Base-by-base conservation (phyloP, 768 basidiomycete genomes). In the Lactarius hengduanensis region DNA sequence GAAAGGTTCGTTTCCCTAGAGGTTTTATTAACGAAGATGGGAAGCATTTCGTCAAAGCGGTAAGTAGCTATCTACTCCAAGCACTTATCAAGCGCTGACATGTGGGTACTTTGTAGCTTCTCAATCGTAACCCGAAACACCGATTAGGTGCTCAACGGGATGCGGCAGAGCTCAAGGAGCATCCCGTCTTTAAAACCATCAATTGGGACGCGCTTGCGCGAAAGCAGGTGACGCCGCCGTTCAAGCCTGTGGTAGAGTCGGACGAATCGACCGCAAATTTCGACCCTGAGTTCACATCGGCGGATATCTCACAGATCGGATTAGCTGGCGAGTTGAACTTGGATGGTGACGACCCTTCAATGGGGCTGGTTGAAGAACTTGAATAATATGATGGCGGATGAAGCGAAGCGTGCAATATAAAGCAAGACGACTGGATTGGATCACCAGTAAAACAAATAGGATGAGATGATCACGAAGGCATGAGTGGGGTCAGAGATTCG, bases 31-130 rank as follows among this genome's bases (percentile, higher is more conserved):
- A 89, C 67, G 97, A 99, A 73, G 96, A 98, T 57, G 97, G 97
- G 57, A 99, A 99, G 79, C 91, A 96, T 79, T 99, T 98, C 71
- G 97, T 99, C 73, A 98, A 98, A 79, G 94, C 93, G 69, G 96
- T 98, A 71, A 80, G 93, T 86, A 38, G 13, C 32, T 54, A 4
- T 40, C 20, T 8, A 55, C 26, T 30, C 41, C n/a, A 13, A 28
- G 11, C 11, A 6, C n/a, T 26, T 50, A 41, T 36, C 34, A 28
- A 13, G 28, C 30, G 22, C 43, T 56, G n/a, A 53, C 26, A 28
- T 28, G 16, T 43, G 34, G 26, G 47, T 58, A 61, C 50, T 36
- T 22, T 43, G 34, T 8, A 98, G 96, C 89, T 99, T 64, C 84
- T 99, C 57, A 98, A 98, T 78, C 88, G 97, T 65, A 98, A 98